Base-by-base conservation (phyloP, 2,329 filamentous ascomycete species). In the Curvularia verruculosa region DNA sequence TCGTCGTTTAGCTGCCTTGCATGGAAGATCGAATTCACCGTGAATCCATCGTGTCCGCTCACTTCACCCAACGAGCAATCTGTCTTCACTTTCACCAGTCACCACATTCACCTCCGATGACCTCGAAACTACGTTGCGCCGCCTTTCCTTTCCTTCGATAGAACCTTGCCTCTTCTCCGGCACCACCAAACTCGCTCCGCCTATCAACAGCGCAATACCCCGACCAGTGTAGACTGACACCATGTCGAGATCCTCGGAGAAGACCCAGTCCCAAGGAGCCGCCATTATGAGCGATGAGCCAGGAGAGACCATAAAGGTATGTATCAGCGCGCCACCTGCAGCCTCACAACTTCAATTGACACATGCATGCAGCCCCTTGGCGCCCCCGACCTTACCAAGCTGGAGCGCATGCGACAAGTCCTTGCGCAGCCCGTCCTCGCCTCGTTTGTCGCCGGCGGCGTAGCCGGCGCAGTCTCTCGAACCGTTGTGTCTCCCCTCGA, bases 401-500 rank as follows among this genome's bases (percentile, higher is more conserved):
- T 71, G 45, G 60, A 74, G 52, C 70, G 65, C 52, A 49, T 71
- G 37, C 65, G 68, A 49, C 65, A 70, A 46, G 59, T 73, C 40
- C 58, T 97, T 61, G 89, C 92, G 9, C 90, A 96, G 63, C 93
- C 94, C 3, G 88, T 97, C 37, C 80, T 92, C 31, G 94, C 95
- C 40, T 93, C 95, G 31, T 99, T 99, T 73, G 89, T 96, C 70
- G 95, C 92, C 28, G 95, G 95, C 60, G 95, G 95, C 65, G 87
- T 97, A 21, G 95, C 95, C 15, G 95, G 95, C 56, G 95, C 95
- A 41, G 94, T 99, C n/a, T 98, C 95, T 29, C 87, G 95, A 73
- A 99, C 95, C 23, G 94, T 98, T 46, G 95, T 99, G 4, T 98
- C 94, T 15, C 95, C 95, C 3, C 86, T 99, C 36, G 95, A 99